phyloP scores from a whole-genome alignment of 306 rosid species.

The Crataegus laevigata region DNA sequence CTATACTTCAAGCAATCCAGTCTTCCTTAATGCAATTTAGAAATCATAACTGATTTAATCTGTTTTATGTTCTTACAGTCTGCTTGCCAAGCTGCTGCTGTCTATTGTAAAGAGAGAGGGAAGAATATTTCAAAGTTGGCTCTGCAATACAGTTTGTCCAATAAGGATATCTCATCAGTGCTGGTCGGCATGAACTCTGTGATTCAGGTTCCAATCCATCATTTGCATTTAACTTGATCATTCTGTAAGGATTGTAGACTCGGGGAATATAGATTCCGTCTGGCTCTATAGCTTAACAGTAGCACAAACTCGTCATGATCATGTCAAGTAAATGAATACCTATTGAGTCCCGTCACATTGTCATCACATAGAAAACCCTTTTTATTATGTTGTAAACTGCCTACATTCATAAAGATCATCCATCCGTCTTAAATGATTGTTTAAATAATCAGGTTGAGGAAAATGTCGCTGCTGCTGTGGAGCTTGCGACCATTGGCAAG shows the following conservation, averaged over 20 bases:
- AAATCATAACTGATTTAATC: slow-evolving; percentile 10
- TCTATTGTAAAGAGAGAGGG: slow-evolving; percentile 62
- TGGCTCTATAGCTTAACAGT: neutral
- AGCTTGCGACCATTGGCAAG: slow-evolving; percentile 53
- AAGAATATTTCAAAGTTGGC: slow-evolving; percentile 81
- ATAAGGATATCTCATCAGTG: slow-evolving; percentile 77
- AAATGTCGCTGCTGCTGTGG: slow-evolving; percentile 78
- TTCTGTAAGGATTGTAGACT: neutral
- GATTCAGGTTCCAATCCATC: slow-evolving; percentile 39
- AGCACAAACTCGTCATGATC: neutral
- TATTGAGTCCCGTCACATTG: neutral
- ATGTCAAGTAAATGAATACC: neutral
- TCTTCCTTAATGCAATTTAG: neutral
- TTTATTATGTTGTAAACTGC: neutral
- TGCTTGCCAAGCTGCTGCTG: slow-evolving; percentile 65
- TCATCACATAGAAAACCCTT: neutral
- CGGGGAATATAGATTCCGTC: neutral
- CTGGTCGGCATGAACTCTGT: slow-evolving; percentile 54
- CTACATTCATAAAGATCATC: neutral
- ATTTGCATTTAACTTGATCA: neutral
- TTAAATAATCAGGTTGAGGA: slow-evolving; percentile 54
- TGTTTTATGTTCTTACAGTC: slow-evolving; percentile 43
- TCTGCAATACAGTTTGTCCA: slow-evolving; percentile 87
- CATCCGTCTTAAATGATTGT: neutral
- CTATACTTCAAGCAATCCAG: neutral